A percentile compares a stretch with the other conserved stretches of the same genome.
phyloP scores from a whole-genome alignment of 1,139 yeast species.

The Barnettozyma hawaiiensis region DNA sequence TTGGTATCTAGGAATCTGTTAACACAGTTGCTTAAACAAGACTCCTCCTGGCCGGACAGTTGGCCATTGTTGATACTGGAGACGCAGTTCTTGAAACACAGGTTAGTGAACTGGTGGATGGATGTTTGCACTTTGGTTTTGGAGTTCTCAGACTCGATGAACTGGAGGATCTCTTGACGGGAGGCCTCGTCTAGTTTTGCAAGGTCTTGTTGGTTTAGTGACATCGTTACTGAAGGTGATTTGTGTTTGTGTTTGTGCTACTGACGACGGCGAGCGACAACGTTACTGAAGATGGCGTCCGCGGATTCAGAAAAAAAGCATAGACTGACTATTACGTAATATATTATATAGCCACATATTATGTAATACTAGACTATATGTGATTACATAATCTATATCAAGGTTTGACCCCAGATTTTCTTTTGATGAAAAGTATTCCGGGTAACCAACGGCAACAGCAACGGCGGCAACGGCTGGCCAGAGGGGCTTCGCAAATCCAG shows the following conservation, averaged over 20 bases:
- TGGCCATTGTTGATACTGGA: conserved; percentile 46
- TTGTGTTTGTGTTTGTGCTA: not conserved
- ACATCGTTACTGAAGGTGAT: conserved; percentile 34
- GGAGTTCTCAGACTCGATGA: conserved; percentile 78
- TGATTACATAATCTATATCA: too few species aligned
- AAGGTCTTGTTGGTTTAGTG: conserved; percentile 56
- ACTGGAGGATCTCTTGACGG: conserved; percentile 67
- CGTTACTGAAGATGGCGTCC: too few species aligned
- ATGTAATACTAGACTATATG: too few species aligned
- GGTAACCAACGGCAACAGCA: too few species aligned
- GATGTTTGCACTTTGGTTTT: conserved; percentile 85
- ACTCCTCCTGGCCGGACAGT: conserved; percentile 56
- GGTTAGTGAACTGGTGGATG: conserved; percentile 79
- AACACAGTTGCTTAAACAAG: conserved; percentile 74
- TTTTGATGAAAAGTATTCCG: too few species aligned
- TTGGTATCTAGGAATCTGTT: conserved; percentile 85
- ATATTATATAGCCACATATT: too few species aligned
- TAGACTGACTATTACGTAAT: too few species aligned
- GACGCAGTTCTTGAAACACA: conserved; percentile 87
- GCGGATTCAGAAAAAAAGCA: too few species aligned
- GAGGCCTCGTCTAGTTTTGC: conserved; percentile 64
- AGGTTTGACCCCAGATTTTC: too few species aligned
- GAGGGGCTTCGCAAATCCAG: too few species aligned
- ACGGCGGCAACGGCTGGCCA: too few species aligned
- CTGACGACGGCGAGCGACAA: not conserved